Evolutionary conservation across 768 basidiomycete genomes (phyloP), one percentile per base, ranked within the genome.

Genomic region (Termitomyces sp.): DNA sequence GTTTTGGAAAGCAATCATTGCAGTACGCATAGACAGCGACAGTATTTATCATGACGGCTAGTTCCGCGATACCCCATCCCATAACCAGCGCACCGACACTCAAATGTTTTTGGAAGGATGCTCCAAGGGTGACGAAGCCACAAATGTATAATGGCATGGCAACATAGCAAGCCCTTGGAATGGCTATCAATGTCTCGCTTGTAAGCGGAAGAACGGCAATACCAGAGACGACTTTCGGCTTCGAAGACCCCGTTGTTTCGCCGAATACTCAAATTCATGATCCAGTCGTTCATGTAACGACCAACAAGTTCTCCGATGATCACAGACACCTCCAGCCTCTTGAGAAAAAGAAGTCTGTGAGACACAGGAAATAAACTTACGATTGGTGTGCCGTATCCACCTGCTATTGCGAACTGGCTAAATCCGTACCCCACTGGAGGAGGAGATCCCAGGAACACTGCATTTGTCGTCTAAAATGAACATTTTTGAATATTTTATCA

Each of bases 31-130:
- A 83, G 45, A 82, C 74, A 3, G 80, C 79, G 42, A 82, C 81
- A 0, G 83, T 84, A 65, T 75, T 78, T 54, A 84, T 74, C 76
- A 84, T 78, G 52, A 79, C 69, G 0, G 78, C 74, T 13, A 80
- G 69, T 54, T 79, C 72, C 2, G 80, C 76, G 46, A 85, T 76
- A 5, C 82, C 82, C 85, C 85, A 86, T 8, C 84, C 85, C 70
- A 85, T 79, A 47, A 85, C 74, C 37, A 85, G 67, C 0, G 76
- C 81, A 8, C 73, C 80, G 20, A 78, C 66, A 39, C 71, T 74
- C 0, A 80, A 67, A 46, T 81, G 76, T 14, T 79, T 78, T 62
- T 84, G 73, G 49, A 84, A 71, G 1, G 78, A 67, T 1, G 75
- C 80, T 4, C 83, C 85, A 9, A 86, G 71, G 4, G 79, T 62